Percentiles rank a stretch among this genome's conserved stretches.
These are phyloP conservation scores for Bipolaris cookei DNA, from an alignment of 2,329 filamentous ascomycete genomes.

Conservation along the genomic window DNA sequence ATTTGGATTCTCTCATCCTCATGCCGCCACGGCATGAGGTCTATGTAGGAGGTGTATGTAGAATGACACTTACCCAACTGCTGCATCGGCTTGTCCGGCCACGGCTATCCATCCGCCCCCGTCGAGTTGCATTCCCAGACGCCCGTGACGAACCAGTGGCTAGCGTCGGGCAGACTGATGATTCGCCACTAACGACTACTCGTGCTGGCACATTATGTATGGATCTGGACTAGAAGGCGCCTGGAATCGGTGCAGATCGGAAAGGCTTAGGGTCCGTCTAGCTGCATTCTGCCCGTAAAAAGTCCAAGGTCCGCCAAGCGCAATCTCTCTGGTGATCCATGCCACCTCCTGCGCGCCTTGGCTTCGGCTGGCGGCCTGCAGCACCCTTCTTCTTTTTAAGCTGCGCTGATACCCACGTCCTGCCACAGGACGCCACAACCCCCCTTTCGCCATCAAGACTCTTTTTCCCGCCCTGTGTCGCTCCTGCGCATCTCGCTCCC, in stretches of 20 bases:
- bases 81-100: not conserved
- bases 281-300: conserved; percentile 22
- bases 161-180: conserved; percentile 4
- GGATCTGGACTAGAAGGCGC: conserved; percentile 11
- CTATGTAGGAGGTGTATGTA: too few relatives aligned
- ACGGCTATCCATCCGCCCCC: not conserved
- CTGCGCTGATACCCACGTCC: conserved; percentile 29
- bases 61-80: too few relatives aligned
- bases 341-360: conserved; percentile 28
- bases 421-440: conserved; percentile 17
- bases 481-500: conserved; percentile 14
- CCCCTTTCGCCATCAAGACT: conserved; percentile 22
- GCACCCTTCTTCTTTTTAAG: conserved; percentile 29
- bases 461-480: conserved; percentile 11
- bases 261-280: conserved; percentile 18
- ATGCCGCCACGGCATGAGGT: not conserved
- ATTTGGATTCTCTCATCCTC: not conserved
- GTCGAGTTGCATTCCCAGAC: conserved; percentile 1
- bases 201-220: not conserved
- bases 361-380: conserved; percentile 29
- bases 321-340: conserved; percentile 31
- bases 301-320: conserved; percentile 30
- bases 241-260: conserved; percentile 17
- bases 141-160: conserved; percentile 3
- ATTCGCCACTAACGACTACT: conserved; percentile 10